These are phyloP conservation scores for Mesembryanthemum crystallinum DNA, from an alignment of 148 eudicot genomes.

Conservation along the genomic window DNA sequence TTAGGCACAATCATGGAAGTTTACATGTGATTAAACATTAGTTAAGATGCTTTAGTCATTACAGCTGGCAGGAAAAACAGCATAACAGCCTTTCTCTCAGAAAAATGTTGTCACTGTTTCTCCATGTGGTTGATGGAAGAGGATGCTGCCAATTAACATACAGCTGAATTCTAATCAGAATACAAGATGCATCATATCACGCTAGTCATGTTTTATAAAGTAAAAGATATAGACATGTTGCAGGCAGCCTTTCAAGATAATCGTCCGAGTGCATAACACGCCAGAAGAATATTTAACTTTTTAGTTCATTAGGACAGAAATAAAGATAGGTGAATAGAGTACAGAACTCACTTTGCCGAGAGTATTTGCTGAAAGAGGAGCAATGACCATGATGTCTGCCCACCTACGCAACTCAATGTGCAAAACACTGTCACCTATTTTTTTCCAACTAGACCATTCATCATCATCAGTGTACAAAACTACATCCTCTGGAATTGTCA, in stretches of 20 bases:
- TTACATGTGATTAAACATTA: conserved; percentile 11
- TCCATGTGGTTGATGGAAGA: conserved; percentile 9
- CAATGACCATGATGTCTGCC: conserved; percentile 98
- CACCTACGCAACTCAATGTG: conserved; percentile 88
- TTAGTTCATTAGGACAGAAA: too few relatives aligned
- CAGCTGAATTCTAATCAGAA: too few relatives aligned
- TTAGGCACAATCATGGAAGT: neutral
- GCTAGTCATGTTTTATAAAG: neutral
- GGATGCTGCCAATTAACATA: neutral
- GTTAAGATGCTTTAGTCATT: conserved; percentile 11
- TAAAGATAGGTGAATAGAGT: too few relatives aligned
- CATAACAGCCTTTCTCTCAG: too few relatives aligned
- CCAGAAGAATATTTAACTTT: too few relatives aligned
- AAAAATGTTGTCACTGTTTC: neutral
- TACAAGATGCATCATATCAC: neutral
- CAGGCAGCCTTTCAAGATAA: neutral
- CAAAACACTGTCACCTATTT: conserved; percentile 82
- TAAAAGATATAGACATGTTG: neutral
- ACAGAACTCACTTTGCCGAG: conserved; percentile 80
- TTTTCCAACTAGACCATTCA: conserved; percentile 87
- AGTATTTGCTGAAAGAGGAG: conserved; percentile 91
- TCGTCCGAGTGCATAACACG: neutral
- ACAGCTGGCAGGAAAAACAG: conserved; percentile 22
- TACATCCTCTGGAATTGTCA: conserved; percentile 67
- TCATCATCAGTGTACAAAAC: conserved; percentile 80